Evolutionary conservation across 306 rosid species (phyloP), one percentile per base, ranked within the genome.

Genomic region (Glycine latifolia): DNA sequence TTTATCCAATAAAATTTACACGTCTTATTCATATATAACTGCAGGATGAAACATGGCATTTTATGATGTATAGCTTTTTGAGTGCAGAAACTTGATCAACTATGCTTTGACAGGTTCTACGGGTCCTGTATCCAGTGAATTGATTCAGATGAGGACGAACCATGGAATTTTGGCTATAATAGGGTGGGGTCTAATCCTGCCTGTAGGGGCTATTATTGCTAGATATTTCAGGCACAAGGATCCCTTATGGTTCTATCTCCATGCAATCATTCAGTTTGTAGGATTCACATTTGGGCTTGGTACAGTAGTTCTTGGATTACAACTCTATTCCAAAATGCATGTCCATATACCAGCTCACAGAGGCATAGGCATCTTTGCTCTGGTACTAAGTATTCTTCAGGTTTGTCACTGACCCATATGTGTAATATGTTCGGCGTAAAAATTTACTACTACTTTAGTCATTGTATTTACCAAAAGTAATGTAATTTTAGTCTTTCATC

Each of bases 161-260:
- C 74, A 69, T 17, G 74, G 74, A 46, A 47, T 69, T 46, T 48
- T 69, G 56, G 74, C 39, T 48, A 69, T 69, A 69, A 16, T 69
- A 17, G 74, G 74, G 10, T 69, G 74, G 74, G 56, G 74, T 46
- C 74, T 69, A 10, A 47, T 69, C 56, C 56, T 69, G 5, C 74
- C 74, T 46, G 56, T 47, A 10, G 74, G 74, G 56, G 74, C 74
- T 17, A 46, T 69, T 46, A 47, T 69, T 69, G 74, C 74, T 46
- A 69, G 74, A 69, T 69, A 69, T 47, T 69, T 69, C 41, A 69
- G 39, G 74, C 74, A 69, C 53, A 69, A 69, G 74, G 74, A 69
- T 10, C 74, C 74, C 41, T 5, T 47, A 5, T 69, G 74, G 74
- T 17, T 69, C 74, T 69, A 69, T 47, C 74, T 69, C 56, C 74